These are phyloP conservation scores for Vararia minispora DNA, from an alignment of 768 basidiomycete species.

Conservation along the genomic window DNA sequence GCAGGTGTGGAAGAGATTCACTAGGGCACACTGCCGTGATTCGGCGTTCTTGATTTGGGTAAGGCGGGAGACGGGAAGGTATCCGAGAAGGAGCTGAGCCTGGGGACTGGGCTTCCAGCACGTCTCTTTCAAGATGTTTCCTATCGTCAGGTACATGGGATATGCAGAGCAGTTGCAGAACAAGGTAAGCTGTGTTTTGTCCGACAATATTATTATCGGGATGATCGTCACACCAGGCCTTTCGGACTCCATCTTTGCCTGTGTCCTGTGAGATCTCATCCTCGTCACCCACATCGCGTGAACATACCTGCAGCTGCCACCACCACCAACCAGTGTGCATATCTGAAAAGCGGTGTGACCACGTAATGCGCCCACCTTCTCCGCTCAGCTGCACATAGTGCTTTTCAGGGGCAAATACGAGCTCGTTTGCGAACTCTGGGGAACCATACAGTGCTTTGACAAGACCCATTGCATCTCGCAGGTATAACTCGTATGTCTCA, in stretches of 20 bases:
- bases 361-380: no score
- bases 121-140: conserved; percentile 18
- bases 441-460: no score
- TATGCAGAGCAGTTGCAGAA: conserved; percentile 20
- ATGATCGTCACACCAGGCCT: conserved; percentile 15
- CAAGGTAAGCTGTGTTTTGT: conserved; percentile 20
- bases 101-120: conserved; percentile 10
- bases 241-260: conserved; percentile 1
- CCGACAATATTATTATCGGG: conserved; percentile 20
- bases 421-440: no score
- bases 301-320: no score
- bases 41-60: conserved; percentile 8
- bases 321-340: no score
- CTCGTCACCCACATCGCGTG: not conserved
- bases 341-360: conserved; percentile 2
- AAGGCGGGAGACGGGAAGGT: conserved; percentile 16
- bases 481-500: no score
- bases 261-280: no score
- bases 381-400: no score
- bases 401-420: no score
- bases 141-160: conserved; percentile 23
- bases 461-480: no score
- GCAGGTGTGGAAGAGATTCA: conserved; percentile 17
- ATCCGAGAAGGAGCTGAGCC: conserved; percentile 17
- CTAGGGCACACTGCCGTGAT: conserved; percentile 1